Evolutionary conservation across 2,329 filamentous ascomycete species (phyloP), one percentile per base, ranked within the genome.

Genomic region (Arthrobotrys conoides): DNA sequence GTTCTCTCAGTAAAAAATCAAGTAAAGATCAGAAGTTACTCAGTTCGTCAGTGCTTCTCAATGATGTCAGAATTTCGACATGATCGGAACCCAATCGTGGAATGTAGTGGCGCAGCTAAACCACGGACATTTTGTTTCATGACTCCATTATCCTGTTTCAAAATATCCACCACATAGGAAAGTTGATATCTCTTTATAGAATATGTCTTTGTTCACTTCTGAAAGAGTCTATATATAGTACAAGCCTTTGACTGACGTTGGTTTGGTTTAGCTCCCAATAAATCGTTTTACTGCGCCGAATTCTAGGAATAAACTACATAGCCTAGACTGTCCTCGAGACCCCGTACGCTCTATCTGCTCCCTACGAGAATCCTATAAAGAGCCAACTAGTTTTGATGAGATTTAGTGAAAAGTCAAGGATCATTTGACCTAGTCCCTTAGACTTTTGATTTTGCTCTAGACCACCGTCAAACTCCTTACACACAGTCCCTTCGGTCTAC

Each of bases 71-170:
- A 51, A 20, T 24, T 27, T 51, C 22, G 27, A 0, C 3, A 51
- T 1, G 5, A 16, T 27, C 22, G 9, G 5, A 16, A 16, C 10
- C 44, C 6, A 16, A 14, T n/a, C 12, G 12, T 44, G 5, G 38
- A 36, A 57, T 53, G 53, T n/a, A 41, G 33, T 38, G 33, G 53
- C 53, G 33, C 53, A 59, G 33, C 33, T 33, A 38, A 2, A 6
- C 12, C 9, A 8, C 10, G 6, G 30, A 59, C 53, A 59, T 59
- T 59, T 38, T 38, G 53, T 59, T 59, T 59, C 30, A 59, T 18
- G 8, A 41, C 5, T 14, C 30, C 53, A 16, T 22, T 59, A 22
- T 59, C 30, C 22, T 12, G 53, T 59, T 38, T 59, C 53, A 59
- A 20, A 6, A 38, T 16, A 1, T 36, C 2, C 14, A 55, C 51